These are phyloP conservation scores for Puya raimondii DNA, from an alignment of 176 grass and related monocot species.

Conservation along the genomic window DNA sequence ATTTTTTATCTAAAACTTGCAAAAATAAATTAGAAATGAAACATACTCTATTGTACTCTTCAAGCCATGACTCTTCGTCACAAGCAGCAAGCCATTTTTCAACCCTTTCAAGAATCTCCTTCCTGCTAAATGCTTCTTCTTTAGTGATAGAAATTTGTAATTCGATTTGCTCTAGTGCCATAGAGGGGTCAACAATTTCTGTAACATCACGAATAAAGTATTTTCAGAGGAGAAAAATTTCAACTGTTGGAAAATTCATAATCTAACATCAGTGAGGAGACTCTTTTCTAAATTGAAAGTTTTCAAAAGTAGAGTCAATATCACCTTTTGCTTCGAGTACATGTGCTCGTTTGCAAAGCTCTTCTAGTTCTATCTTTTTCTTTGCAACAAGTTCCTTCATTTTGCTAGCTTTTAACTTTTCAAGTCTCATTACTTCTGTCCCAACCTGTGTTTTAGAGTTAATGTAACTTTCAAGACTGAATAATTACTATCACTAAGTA, in stretches of 20 bases:
- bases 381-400: slow-evolving; percentile 57
- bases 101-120: slow-evolving; percentile 59
- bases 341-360: slow-evolving; percentile 52
- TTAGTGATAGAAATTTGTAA: slow-evolving; percentile 52
- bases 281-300: slow-evolving; percentile 33
- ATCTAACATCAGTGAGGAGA: not conserved
- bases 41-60: slow-evolving; percentile 57
- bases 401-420: slow-evolving; percentile 59
- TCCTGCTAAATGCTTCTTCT: slow-evolving; percentile 66
- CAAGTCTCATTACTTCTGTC: slow-evolving; percentile 73
- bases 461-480: not conserved
- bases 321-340: slow-evolving; percentile 21
- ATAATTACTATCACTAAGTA: not conserved
- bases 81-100: slow-evolving; percentile 54
- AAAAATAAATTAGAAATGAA: not conserved
- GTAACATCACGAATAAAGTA: slow-evolving; percentile 14
- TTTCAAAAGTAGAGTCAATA: slow-evolving; percentile 16
- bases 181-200: slow-evolving; percentile 31
- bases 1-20: too few relatives aligned
- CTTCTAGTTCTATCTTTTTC: slow-evolving; percentile 71
- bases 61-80: slow-evolving; percentile 82
- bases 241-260: not conserved
- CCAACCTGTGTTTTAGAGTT: slow-evolving; percentile 34
- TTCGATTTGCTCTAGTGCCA: slow-evolving; percentile 56
- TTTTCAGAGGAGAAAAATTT: not conserved